phyloP scores from a whole-genome alignment of 495 filamentous ascomycete genomes.

The Lophium mytilinum region DNA sequence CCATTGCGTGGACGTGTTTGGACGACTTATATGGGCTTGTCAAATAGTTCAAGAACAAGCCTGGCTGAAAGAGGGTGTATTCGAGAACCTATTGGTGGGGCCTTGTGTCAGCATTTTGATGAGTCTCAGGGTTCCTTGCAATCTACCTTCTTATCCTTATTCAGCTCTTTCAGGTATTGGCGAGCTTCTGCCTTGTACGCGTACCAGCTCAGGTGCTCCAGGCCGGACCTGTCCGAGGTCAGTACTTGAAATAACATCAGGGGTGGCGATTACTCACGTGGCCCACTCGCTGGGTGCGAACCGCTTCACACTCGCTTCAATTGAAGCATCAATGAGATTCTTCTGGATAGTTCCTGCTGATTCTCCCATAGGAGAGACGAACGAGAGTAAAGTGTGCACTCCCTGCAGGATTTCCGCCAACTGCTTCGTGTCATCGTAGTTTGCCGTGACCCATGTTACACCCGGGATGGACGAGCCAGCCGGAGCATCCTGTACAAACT shows the following conservation, averaged over 20 bases:
- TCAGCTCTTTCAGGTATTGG: conserved; percentile 44
- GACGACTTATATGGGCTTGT: conserved; percentile 42
- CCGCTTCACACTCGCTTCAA: conserved; percentile 31
- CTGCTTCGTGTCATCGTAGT: conserved; percentile 2
- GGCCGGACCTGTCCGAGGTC: neutral
- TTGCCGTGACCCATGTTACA: conserved; percentile 6
- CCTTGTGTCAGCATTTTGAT: neutral
- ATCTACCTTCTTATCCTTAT: conserved; percentile 40
- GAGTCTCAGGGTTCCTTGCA: no score
- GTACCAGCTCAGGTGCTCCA: conserved; percentile 36
- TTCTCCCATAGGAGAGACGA: conserved; percentile 6
- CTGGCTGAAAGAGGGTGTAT: conserved; percentile 51
- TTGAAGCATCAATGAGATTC: conserved; percentile 30
- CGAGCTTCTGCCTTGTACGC: conserved; percentile 40
- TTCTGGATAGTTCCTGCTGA: conserved; percentile 19
- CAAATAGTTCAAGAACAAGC: conserved; percentile 48
- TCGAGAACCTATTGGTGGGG: conserved; percentile 42
- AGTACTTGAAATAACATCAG: neutral
- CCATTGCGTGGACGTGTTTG: conserved; percentile 39
- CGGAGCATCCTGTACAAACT: conserved; percentile 15
- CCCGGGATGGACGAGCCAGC: conserved; percentile 6
- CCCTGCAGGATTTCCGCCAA: conserved; percentile 1
- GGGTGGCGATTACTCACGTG: neutral
- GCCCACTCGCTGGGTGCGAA: conserved; percentile 33
- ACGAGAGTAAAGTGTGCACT: neutral